These are phyloP conservation scores for Sporothrix globosa DNA, from an alignment of 2,329 filamentous ascomycete species.

Conservation along the genomic window DNA sequence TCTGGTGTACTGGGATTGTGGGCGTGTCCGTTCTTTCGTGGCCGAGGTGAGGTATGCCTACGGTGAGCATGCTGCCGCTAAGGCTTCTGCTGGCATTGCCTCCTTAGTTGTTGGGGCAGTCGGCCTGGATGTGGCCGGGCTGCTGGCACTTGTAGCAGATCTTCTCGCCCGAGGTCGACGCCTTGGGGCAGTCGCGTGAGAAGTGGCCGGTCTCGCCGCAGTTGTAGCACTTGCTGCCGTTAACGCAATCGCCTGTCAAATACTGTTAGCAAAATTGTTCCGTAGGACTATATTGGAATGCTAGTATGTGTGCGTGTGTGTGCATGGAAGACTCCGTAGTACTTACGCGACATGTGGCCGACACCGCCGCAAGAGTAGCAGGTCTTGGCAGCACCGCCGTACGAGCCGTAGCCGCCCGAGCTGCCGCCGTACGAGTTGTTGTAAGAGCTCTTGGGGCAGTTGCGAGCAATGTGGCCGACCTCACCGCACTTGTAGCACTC, in stretches of 20 bases:
- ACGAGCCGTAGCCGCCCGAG: conserved; percentile 46
- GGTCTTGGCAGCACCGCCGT: conserved; percentile 61
- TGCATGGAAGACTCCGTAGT: neutral
- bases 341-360: conserved; percentile 88
- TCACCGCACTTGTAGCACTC: conserved; percentile 99
- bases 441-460: conserved; percentile 71
- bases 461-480: conserved; percentile 92
- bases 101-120: conserved; percentile 79
- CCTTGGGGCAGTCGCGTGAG: conserved; percentile 93
- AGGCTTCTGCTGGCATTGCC: neutral
- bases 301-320: too few relatives aligned
- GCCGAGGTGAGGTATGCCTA: conserved; percentile 31
- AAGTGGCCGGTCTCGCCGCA: conserved; percentile 93
- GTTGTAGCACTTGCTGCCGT: conserved; percentile 99
- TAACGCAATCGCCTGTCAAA: conserved; percentile 78
- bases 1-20: conserved; percentile 32
- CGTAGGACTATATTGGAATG: too few relatives aligned
- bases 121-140: conserved; percentile 85
- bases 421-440: conserved; percentile 53
- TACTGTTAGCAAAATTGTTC: neutral
- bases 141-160: conserved; percentile 97
- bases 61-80: conserved; percentile 32
- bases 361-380: conserved; percentile 87
- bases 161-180: conserved; percentile 83
- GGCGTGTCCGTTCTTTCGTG: conserved; percentile 33